phyloP scores from a whole-genome alignment of 129 eudicot genomes.

The Dittrichia graveolens region DNA sequence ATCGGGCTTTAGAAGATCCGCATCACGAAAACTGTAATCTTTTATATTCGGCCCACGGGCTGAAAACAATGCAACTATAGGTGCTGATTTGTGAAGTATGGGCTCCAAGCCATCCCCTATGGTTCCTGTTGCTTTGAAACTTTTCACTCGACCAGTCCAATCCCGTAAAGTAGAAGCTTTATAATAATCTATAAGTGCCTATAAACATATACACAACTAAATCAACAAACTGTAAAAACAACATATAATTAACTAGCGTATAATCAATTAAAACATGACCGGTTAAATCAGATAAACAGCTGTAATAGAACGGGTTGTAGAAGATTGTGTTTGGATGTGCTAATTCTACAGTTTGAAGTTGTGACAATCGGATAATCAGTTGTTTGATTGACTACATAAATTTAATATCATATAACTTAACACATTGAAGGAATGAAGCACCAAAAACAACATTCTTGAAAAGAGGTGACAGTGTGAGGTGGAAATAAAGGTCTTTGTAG shows the following conservation, averaged over 20 bases:
- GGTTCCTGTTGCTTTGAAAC: constrained; percentile 77
- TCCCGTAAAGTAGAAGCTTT: constrained; percentile 77
- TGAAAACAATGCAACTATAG: constrained; percentile 89
- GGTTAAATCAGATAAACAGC: neutral
- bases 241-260: no score
- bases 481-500: no score
- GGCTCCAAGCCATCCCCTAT: constrained; percentile 87
- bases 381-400: no score
- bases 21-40: constrained; percentile 90
- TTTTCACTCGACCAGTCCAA: constrained; percentile 94
- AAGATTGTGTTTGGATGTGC: no score
- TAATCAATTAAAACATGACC: neutral
- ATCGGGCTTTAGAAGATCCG: constrained; percentile 95
- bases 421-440: no score
- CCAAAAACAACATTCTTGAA: no score
- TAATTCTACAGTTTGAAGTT: neutral
- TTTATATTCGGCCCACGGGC: constrained; percentile 93
- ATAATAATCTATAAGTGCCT: constrained; percentile 92
- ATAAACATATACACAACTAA: constrained; percentile 4
- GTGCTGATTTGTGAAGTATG: constrained; percentile 86
- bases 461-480: no score
- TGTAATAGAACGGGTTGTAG: neutral
- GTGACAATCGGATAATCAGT: no score
- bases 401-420: no score
- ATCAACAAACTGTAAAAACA: neutral